Conservation (phyloP, 148 eudicot genomes). For the Silene conica region DNA sequence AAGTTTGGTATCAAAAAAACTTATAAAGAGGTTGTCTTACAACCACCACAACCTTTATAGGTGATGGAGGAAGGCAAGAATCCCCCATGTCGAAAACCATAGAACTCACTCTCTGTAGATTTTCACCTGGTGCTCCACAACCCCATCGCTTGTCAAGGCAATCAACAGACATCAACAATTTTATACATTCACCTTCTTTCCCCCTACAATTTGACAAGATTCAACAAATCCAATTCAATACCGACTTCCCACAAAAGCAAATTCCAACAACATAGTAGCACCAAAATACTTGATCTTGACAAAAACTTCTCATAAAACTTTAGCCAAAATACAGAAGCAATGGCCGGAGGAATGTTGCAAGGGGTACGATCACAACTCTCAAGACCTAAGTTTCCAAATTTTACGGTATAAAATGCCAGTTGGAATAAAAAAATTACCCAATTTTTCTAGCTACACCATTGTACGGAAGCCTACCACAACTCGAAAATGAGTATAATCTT, state of each 20-base stretch:
- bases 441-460: not conserved
- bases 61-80: conserved; percentile 81
- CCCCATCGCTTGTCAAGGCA: conserved; percentile 64
- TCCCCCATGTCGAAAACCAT: conserved; percentile 91
- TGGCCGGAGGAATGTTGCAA: not conserved
- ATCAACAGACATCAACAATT: conserved; percentile 72
- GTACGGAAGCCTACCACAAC: conserved; percentile 3
- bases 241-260: conserved; percentile 5
- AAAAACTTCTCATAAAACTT: not conserved
- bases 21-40: conserved; percentile 32
- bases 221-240: conserved; percentile 16
- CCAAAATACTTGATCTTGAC: conserved; percentile 1
- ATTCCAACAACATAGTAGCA: not conserved
- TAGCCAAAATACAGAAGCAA: not conserved
- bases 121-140: conserved; percentile 56
- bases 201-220: conserved; percentile 22
- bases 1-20: not conserved
- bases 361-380: not conserved
- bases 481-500: conserved; percentile 9
- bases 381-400: not conserved
- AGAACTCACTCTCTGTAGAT: conserved; percentile 63
- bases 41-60: conserved; percentile 65
- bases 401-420: not conserved
- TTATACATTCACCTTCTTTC: conserved; percentile 24
- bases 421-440: no score